Base-by-base conservation (phyloP, 2,329 filamentous ascomycete genomes). In the Orbilia brochopaga region DNA sequence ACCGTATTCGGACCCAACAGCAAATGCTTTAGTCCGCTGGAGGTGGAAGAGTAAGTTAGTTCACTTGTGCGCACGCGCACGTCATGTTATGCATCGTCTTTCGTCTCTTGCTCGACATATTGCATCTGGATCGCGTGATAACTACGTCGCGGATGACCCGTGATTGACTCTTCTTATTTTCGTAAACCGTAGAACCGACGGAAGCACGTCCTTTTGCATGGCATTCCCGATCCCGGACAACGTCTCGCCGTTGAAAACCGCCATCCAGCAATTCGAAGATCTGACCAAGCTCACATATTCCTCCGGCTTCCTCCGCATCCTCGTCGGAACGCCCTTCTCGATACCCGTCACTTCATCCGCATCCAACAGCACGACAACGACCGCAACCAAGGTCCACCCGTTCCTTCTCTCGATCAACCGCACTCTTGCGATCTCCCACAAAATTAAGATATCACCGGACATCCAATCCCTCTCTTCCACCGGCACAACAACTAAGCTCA, bases 201-300 rank as follows among this genome's bases (percentile, higher is more conserved):
- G 67, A 4, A 65, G 60, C 32, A 72, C 67, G 1, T 72, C 67
- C 13, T 72, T 72, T 51, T 72, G 67, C 48, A 72, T 72, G 67
- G 67, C 67, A 15, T 72, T 72, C 32, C 67, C 67, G 40, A 65
- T 72, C 15, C 67, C 69, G 2, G 62, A 67, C 42, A 67, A 56
- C 32, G 63, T 73, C 23, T 73, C 69, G 1, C 69, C 69, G 15
- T 37, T 73, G 7, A 73, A 73, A 51, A 67, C 69, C 1, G 69
- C 69, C 1, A 73, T 73, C 19, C 62, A 73, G n/a, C 69, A 67
- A 19, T 73, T 73, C 48, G 69, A 73, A 37, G 52, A 66, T 23
- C 61, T 73, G 21, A 73, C 69, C 46, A 67, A 65, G 24, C 42
- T 73, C 23, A 73, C 69, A 30, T 73, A 73, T 46, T 67, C 61